A percentile compares a stretch with the other conserved stretches of the same genome.
These are phyloP conservation scores for Aspergillus sp. DNA, from an alignment of 2,329 filamentous ascomycete genomes.

Conservation along the genomic window DNA sequence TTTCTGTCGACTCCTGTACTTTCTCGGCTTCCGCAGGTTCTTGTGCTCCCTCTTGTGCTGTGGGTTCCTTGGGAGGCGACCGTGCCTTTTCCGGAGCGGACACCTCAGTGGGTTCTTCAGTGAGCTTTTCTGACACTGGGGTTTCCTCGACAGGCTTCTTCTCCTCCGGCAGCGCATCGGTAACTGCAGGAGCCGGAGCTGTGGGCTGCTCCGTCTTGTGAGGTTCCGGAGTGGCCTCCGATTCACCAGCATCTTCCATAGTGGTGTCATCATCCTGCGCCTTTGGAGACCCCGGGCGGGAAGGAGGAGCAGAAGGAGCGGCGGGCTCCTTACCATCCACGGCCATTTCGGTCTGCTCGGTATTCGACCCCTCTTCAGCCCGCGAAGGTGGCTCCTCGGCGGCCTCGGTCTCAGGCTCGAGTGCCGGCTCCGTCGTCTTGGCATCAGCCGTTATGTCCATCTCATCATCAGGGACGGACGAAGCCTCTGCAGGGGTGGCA, in stretches of 20 bases:
- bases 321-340: conserved; percentile 29
- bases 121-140: conserved; percentile 17
- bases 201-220: conserved; percentile 18
- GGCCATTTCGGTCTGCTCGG: conserved; percentile 31
- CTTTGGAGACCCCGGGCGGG: conserved; percentile 28
- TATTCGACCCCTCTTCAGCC: conserved; percentile 30
- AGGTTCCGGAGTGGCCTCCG: conserved; percentile 18
- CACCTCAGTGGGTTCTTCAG: conserved; percentile 10
- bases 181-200: conserved; percentile 5
- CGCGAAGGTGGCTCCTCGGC: conserved; percentile 29
- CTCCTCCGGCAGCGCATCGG: conserved; percentile 21
- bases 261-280: conserved; percentile 34
- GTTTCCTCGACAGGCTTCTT: conserved; percentile 23
- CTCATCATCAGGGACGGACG: conserved; percentile 45
- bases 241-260: conserved; percentile 37
- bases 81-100: conserved; percentile 15
- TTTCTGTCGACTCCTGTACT: conserved; percentile 6
- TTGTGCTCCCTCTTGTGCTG: conserved; percentile 10
- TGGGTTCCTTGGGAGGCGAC: conserved; percentile 20
- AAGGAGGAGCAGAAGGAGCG: conserved; percentile 25
- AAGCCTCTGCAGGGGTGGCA: conserved; percentile 44
- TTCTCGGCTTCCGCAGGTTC: conserved; percentile 13
- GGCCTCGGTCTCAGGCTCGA: conserved; percentile 33
- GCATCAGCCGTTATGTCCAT: conserved; percentile 34
- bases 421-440: conserved; percentile 43